Evolutionary conservation across 345 rosid genomes (phyloP), one percentile per base, ranked within the genome.

Genomic region (Camelina laxa): DNA sequence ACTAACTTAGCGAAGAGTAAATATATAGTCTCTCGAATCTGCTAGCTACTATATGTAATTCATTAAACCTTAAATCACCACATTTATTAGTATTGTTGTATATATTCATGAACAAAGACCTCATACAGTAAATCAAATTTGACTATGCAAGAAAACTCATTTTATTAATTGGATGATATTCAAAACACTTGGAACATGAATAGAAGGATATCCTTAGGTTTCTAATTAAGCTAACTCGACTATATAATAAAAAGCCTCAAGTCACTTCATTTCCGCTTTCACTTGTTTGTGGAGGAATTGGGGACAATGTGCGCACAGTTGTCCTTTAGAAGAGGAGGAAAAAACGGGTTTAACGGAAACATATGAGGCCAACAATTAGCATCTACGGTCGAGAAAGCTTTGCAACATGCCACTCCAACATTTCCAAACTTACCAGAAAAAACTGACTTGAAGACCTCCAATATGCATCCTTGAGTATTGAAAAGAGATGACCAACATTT

Each of bases 401-500:
- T 75, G 45, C 74, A 75, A 53, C 79, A 75, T n/a, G 79, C 24
- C 9, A 42, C 16, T 24, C 77, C 70, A 38, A 73, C 27, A 14
- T 60, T 68, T 15, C 47, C 55, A 50, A 75, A 67, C 11, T 51
- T 3, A 4, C 55, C 74, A 2, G 69, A 48, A 45, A 75, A 75
- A 30, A 69, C 31, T 19, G 74, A 59, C 19, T 27, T 68, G 14
- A 16, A 41, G 56, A 75, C 41, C 45, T 75, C 69, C 16, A 51
- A 6, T 7, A 75, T 4, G 19, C 79, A 75, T 17, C 74, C 79
- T 1, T 59, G 9, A 7, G 54, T 21, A 57, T 51, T 75, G 16
- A 75, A 50, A 24, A 75, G 74, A 69, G 79, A 59, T 53, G 69
- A 59, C 79, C 74, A 69, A 53, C 79, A 75, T 65, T 74, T 56